These are phyloP conservation scores for Fusarium sp. DNA, from an alignment of 2,329 filamentous ascomycete species.

Conservation along the genomic window DNA sequence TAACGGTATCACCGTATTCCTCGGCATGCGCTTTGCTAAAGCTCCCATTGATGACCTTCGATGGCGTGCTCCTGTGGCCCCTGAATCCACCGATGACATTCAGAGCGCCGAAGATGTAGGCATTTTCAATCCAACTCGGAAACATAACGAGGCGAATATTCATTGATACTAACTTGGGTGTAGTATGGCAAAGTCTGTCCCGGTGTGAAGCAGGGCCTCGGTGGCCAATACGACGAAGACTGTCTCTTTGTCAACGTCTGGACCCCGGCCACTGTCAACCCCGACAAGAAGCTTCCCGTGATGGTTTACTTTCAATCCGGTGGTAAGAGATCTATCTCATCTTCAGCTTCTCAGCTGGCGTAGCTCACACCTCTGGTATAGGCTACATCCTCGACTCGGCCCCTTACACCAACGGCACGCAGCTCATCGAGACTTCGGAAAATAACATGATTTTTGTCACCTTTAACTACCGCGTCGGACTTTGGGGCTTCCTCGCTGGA, in stretches of 20 bases:
- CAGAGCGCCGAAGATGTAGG: slow-evolving; percentile 52
- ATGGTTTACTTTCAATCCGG: slow-evolving; percentile 58
- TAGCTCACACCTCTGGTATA: slow-evolving; percentile 23
- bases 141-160: too few relatives aligned
- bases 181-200: slow-evolving; percentile 60
- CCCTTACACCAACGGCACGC: slow-evolving; percentile 61
- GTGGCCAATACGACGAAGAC: slow-evolving; percentile 50
- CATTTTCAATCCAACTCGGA: background rate
- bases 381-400: slow-evolving; percentile 62
- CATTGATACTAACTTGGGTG: background rate
- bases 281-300: slow-evolving; percentile 48
- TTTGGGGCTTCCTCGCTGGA: slow-evolving; percentile 71
- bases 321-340: slow-evolving; percentile 36
- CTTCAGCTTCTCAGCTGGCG: background rate
- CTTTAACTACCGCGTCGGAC: slow-evolving; percentile 72
- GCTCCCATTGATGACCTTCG: slow-evolving; percentile 62
- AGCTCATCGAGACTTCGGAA: slow-evolving; percentile 56
- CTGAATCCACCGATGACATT: slow-evolving; percentile 45
- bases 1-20: slow-evolving; percentile 56
- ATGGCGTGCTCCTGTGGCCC: slow-evolving; percentile 61
- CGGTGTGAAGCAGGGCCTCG: slow-evolving; percentile 45
- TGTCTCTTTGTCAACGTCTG: slow-evolving; percentile 62
- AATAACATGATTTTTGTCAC: slow-evolving; percentile 65
- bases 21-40: slow-evolving; percentile 63
- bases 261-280: slow-evolving; percentile 50